Base-by-base conservation (phyloP, 345 rosid species). In the Boechera stricta region DNA sequence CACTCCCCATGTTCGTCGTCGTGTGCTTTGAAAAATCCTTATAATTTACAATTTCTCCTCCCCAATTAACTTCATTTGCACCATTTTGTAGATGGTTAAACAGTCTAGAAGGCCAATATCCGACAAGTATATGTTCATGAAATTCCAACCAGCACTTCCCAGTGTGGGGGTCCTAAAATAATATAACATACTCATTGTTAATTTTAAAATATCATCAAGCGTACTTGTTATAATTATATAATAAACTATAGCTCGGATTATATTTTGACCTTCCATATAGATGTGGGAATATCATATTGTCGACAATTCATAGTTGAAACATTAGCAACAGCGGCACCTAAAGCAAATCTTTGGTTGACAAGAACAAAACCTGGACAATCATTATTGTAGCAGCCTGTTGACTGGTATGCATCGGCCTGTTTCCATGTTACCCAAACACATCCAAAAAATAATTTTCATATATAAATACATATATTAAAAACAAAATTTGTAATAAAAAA, bases 81-180 rank as follows among this genome's bases (percentile, higher is more conserved):
- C 77, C 73, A 60, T 68, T 64, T 11, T 69, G 16, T 10, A 84
- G 60, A 65, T 55, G 33, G 6, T 76, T 74, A 49, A 86, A 77
- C 13, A 86, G 67, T 4, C 53, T 32, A 0, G 64, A 52, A 13
- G 85, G 87, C 90, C 87, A 86, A 41, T 84, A 86, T 5, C 87
- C 87, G 3, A 83, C 35, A 49, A 77, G 16, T n/a, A 13, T 5
- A 13, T 72, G 15, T 4, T 12, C 21, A 26, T 44, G 4, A 29
- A 80, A 59, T 58, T 51, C 58, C 16, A 86, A 55, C 87, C 87
- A 86, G 87, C 86, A 86, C 39, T 86, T 51, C 4, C 86, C 82
- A 5, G 61, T 48, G 3, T 16, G 32, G 5, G 77, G 60, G 10
- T 86, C 87, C 87, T 86, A 53, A 11, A 11, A 69, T 2, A 39